These are phyloP conservation scores for Mayamaea pseudoterrestris DNA, from an alignment of 108 stramenopile genomes.

Conservation along the genomic window DNA sequence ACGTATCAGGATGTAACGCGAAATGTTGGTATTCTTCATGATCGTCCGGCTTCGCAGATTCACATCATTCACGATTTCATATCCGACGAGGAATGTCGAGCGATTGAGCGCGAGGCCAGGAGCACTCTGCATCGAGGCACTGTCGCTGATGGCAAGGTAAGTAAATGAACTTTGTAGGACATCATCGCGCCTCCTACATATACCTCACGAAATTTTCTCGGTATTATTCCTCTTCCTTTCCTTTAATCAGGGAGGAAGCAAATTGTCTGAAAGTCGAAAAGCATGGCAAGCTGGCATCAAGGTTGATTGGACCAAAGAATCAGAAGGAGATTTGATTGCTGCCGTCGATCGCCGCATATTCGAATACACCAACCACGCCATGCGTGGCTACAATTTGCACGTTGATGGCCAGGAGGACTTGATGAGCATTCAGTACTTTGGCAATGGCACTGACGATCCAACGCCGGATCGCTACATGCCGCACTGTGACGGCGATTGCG, in stretches of 20 bases:
- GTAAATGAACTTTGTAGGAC: too few species aligned
- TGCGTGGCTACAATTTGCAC: conserved; percentile 41
- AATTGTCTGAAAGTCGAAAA: conserved; percentile 52
- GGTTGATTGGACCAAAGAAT: conserved; percentile 40
- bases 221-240: too few species aligned
- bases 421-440: conserved; percentile 75
- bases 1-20: conserved; percentile 15
- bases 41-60: conserved; percentile 54
- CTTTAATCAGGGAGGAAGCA: conserved; percentile 55
- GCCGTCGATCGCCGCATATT: conserved; percentile 46
- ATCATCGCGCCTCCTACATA: not conserved
- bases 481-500: conserved; percentile 81
- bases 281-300: conserved; percentile 71
- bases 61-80: conserved; percentile 67
- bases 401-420: conserved; percentile 77
- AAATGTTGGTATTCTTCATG: conserved; percentile 41
- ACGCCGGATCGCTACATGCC: conserved; percentile 85
- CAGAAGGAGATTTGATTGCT: conserved; percentile 42
- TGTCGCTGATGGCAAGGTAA: conserved; percentile 75
- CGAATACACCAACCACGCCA: conserved; percentile 60
- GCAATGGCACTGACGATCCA: conserved; percentile 46
- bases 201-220: not conserved
- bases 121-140: conserved; percentile 52
- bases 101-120: conserved; percentile 40
- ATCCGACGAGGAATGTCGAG: conserved; percentile 60